Evolutionary conservation across 2,329 filamentous ascomycete species (phyloP), one percentile per base, ranked within the genome.

Genomic region (Pseudogymnoascus verrucosus): DNA sequence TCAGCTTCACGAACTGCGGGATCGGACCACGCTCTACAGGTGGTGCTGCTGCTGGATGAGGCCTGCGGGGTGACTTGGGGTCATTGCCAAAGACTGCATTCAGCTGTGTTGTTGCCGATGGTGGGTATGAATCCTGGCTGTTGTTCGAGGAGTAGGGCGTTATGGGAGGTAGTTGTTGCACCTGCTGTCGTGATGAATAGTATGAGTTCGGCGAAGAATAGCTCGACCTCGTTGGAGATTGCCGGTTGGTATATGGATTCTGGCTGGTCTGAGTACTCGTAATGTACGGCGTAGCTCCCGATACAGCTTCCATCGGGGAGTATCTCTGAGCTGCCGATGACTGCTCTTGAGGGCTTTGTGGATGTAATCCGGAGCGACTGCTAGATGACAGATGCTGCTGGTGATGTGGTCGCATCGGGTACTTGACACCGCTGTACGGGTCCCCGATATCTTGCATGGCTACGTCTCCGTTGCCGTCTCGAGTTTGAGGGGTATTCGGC

Each of bases 291-390:
- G 90, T 89, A 36, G 88, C 86, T 42, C 92, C 90, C 65, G 92
- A 91, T 66, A 96, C 80, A 14, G 86, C 84, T 75, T 96, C 93
- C 93, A 97, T 97, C 67, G 93, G 95, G 57, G 93, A 98, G 78
- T 98, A 98, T 73, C 93, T 87, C 75, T 96, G 90, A 65, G 92
- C 90, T 64, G 91, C 91, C 61, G 90, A 83, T 47, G 91, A 95
- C 65, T 90, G 87, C 72, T 93, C 87, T 68, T 87, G 87, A 61
- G 88, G 79, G 57, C 87, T 77, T 69, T 89, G 89, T 74, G 93
- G 89, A 70, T 91, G 85, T 66, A 84, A 91, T 65, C 86, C 70
- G 44, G 78, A 68, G 66, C 78, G 76, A 68, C 78, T 74, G 63
- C 76, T 76, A 28, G 83, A 67, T 16, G 73, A 85, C 65, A 84